Evolutionary conservation across 2,329 filamentous ascomycete species (phyloP).

Genomic region (Diaporthe capsici): DNA sequence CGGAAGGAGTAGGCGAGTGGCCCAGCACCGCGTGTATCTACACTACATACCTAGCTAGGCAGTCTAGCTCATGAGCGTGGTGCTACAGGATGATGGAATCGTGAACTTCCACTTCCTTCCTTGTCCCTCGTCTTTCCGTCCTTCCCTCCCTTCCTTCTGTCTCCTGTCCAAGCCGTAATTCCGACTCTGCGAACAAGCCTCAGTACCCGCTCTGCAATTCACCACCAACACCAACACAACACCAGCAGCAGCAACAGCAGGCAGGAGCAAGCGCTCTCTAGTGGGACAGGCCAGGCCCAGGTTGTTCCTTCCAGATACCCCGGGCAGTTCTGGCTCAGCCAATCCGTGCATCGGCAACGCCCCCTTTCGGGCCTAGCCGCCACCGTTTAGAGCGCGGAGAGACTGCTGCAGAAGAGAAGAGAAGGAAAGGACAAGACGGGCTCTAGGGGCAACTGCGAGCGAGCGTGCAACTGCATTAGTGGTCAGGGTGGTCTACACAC

Average conservation of each 20-base stretch:
- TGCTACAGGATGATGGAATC: neutral
- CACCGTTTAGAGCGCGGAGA: neutral
- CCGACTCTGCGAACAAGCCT: neutral
- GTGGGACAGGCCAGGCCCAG: neutral
- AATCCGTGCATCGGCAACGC: slow-evolving; percentile 13
- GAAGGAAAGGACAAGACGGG: neutral
- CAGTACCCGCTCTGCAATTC: neutral
- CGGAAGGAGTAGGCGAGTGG: slow-evolving; percentile 17
- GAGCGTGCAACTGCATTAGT: neutral
- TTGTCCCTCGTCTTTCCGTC: neutral
- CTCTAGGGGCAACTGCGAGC: neutral
- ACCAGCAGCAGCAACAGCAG: neutral
- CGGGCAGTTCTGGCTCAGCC: neutral
- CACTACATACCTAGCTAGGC: neutral
- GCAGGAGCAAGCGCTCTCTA: no score
- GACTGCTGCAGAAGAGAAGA: slow-evolving; percentile 2
- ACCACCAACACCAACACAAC: neutral
- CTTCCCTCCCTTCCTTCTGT: neutral
- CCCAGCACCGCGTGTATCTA: neutral
- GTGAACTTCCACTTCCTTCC: neutral
- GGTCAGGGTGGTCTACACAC: neutral
- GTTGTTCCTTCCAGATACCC: slow-evolving; percentile 4
- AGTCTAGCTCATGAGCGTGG: neutral
- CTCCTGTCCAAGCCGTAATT: neutral
- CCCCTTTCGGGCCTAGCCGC: slow-evolving; percentile 3